Evolutionary conservation across 306 rosid species (phyloP), one percentile per base, ranked within the genome.

Genomic region (Crataegus laevigata): DNA sequence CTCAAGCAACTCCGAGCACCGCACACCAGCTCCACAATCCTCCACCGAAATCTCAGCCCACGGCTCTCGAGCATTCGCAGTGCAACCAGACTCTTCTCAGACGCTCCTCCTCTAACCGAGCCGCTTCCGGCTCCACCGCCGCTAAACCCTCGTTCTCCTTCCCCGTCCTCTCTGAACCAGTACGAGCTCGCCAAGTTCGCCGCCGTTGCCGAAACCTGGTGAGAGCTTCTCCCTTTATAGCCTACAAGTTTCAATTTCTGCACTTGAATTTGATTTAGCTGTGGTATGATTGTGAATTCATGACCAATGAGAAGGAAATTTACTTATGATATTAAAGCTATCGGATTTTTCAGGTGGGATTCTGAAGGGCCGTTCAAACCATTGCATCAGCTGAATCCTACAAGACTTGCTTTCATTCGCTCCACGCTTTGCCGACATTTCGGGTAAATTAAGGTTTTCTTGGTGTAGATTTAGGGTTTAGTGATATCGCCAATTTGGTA

Each of bases 301-400:
- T 59, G 55, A 58, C 19, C 34, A 38, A 17, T 22, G 50, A 19
- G 28, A 32, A 65, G 21, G 69, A 19, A 18, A 40, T 54, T 58
- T 5, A 22, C 0, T 32, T 32, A 3, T n/a, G 8, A 19, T 38
- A 30, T 25, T 29, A 2, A 64, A 29, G 69, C 71, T 45, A 14
- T 40, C 71, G 45, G 14, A 74, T 1, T 75, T 1, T 66, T 29
- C 82, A 94, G 97, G 96, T 92, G 99, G 99, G 96, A 94, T 82
- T 88, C 93, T 40, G 96, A 88, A 84, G 97, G 99, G 9, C 96
- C 96, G 1, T 92, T 90, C 78, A 92, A 92, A 76, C 97, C 99
- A n/a, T 79, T 94, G 82, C 99, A 94, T 83, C 77, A 59, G 69
- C 71, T 94, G 90, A 94, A 94, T 85, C 96, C 99, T n/a, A 82